Evolutionary conservation across 176 grass and related monocot species (phyloP).

Genomic region (Elymus sibiricus): DNA sequence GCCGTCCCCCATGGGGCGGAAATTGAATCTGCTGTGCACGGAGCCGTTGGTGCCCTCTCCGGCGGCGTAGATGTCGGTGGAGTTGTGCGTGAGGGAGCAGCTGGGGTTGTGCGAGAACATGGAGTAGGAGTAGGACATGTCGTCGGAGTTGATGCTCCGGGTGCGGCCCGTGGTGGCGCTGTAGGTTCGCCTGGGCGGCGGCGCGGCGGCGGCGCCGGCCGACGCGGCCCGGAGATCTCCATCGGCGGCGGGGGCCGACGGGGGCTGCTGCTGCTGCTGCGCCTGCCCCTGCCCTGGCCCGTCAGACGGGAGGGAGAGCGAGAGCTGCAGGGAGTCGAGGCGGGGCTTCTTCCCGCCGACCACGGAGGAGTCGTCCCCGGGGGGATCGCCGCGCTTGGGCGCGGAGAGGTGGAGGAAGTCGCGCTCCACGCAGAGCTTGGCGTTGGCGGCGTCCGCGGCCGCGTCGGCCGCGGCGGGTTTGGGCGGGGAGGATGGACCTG

Average conservation of each 20-base stretch:
- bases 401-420: constrained; percentile 68
- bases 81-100: constrained; percentile 93
- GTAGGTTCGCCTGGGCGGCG: constrained; percentile 47
- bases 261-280: background rate
- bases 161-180: constrained; percentile 74
- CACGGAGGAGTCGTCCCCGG: constrained; percentile 51
- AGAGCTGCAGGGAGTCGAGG: constrained; percentile 70
- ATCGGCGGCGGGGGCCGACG: background rate
- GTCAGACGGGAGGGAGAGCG: constrained; percentile 71
- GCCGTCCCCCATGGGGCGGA: constrained; percentile 85
- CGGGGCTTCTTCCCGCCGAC: constrained; percentile 73
- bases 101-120: constrained; percentile 97
- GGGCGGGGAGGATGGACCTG: constrained; percentile 32
- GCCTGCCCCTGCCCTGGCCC: constrained; percentile 1
- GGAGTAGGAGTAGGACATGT: constrained; percentile 95
- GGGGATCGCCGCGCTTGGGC: constrained; percentile 57
- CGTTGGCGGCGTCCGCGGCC: background rate
- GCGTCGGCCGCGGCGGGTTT: constrained; percentile 1
- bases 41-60: constrained; percentile 98
- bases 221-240: constrained; percentile 40
- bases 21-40: constrained; percentile 93
- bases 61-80: constrained; percentile 87
- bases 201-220: background rate
- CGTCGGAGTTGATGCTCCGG: constrained; percentile 79
- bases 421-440: constrained; percentile 58